These are phyloP conservation scores for Xanthoconium stramineum DNA, from an alignment of 768 basidiomycete species.

Conservation along the genomic window DNA sequence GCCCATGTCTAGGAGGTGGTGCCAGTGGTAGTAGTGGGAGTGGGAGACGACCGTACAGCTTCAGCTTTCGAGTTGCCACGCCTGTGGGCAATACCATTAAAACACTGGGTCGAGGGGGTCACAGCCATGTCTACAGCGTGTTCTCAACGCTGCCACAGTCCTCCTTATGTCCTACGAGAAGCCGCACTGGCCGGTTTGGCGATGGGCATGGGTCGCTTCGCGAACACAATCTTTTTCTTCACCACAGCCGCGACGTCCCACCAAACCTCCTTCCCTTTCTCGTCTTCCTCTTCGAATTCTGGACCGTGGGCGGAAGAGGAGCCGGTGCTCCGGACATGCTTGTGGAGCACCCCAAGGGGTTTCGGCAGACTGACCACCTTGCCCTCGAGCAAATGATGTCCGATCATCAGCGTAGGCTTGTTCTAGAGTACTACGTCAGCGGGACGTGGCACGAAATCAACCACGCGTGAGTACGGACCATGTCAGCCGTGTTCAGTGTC, in stretches of 20 bases:
- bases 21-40: too few species aligned
- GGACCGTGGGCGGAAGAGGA: background rate
- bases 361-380: constrained; percentile 73
- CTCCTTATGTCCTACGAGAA: constrained; percentile 14
- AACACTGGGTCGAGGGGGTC: constrained; percentile 19
- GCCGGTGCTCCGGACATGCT: constrained; percentile 12
- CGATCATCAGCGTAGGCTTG: constrained; percentile 77
- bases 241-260: constrained; percentile 73
- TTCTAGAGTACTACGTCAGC: constrained; percentile 36
- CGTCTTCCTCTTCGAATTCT: background rate
- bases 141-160: too few species aligned
- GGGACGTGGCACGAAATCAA: background rate
- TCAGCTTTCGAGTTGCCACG: too few species aligned
- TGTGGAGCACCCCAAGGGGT: constrained; percentile 74
- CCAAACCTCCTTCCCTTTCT: constrained; percentile 16
- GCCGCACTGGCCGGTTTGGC: constrained; percentile 30
- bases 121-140: background rate
- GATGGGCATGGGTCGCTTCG: constrained; percentile 79
- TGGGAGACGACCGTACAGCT: too few species aligned
- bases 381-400: constrained; percentile 89
- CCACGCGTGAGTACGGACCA: constrained; percentile 38
- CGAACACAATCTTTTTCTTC: constrained; percentile 79
- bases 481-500: constrained; percentile 62
- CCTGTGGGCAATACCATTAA: too few species aligned
- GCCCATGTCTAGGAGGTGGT: background rate